Percentiles rank a stretch among this genome's conserved stretches.
Evolutionary conservation across 1,284 basidiomycete genomes (phyloP).

Genomic region (Heliocybe sulcata): DNA sequence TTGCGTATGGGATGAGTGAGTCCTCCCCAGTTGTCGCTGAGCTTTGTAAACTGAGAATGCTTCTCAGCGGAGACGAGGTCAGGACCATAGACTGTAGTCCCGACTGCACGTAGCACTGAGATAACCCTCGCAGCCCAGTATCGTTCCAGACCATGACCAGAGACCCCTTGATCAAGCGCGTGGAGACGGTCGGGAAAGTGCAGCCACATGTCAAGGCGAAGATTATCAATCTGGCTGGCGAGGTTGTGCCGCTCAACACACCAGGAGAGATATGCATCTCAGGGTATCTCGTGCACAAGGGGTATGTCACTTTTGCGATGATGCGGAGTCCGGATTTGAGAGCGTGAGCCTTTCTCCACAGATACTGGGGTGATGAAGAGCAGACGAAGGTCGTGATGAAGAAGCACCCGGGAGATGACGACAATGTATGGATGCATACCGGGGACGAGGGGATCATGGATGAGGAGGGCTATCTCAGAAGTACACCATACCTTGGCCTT

Average conservation of each 20-base stretch:
- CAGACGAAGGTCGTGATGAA: slow-evolving; percentile 64
- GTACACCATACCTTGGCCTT: slow-evolving; percentile 27
- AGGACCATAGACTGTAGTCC: background rate
- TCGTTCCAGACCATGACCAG: slow-evolving; percentile 69
- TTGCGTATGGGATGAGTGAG: slow-evolving; percentile 80
- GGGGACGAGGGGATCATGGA: slow-evolving; percentile 83
- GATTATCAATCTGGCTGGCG: slow-evolving; percentile 51
- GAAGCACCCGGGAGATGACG: slow-evolving; percentile 28
- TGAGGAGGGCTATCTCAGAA: slow-evolving; percentile 71
- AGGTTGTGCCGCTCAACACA: slow-evolving; percentile 54
- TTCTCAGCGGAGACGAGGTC: slow-evolving; percentile 28
- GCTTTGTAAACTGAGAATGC: background rate
- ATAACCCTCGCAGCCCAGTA: slow-evolving; percentile 53
- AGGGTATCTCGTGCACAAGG: slow-evolving; percentile 76
- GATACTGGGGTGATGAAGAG: slow-evolving; percentile 73
- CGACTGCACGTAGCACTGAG: background rate
- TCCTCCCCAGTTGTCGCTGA: slow-evolving; percentile 9
- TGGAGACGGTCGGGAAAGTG: slow-evolving; percentile 75
- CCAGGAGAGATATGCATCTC: slow-evolving; percentile 73
- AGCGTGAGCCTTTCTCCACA: slow-evolving; percentile 18
- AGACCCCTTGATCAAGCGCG: slow-evolving; percentile 65
- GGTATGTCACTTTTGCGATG: slow-evolving; percentile 30
- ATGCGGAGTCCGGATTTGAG: slow-evolving; percentile 1
- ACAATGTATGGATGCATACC: slow-evolving; percentile 75
- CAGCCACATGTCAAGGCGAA: slow-evolving; percentile 77